Evolutionary conservation across 139 green algal genomes (phyloP), one percentile per base, ranked within the genome.

Genomic region (Limnomonas spitsbergensis): DNA sequence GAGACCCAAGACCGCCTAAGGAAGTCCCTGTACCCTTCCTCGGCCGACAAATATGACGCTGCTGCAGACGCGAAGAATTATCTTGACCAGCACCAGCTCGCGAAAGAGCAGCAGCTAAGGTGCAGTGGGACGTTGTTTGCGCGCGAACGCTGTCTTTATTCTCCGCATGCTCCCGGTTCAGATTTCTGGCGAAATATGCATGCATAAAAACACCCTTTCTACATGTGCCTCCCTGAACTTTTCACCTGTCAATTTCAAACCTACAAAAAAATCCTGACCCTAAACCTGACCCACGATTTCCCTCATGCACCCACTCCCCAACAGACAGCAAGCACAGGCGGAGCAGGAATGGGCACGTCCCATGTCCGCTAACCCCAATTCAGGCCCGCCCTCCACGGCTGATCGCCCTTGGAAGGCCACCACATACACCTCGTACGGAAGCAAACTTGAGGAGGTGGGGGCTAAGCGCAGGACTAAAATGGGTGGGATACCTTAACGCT

Each of bases 31-130:
- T 74, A 74, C 24, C 68, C 68, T 20, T 47, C 68, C 29, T 6
- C 9, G 4, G 20, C 40, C 4, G 34, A 42, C 36, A 74, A 74
- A 32, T 3, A 3, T 24, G 35, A 53, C 20, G 68, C 29, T n/a
- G 68, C 68, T 32, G 35, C 29, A 4, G 68, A 74, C 29, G 20
- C 34, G 20, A 74, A 74, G 36, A 14, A 42, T 6, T 26, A n/a
- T 26, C 9, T 74, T n/a, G 68, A 74, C 20, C 35, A 74, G 36
- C 68, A 74, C 4, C 4, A 14, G 6, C 4, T 29, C 3, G 36
- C 36, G 7, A 74, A 74, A 32, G 68, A 74, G 68, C 35, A 47
- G 35, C 68, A 47, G 47, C 14, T 61, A 20, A 61, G 47, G 47
- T 61, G 47, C 14, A 29, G 20, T 29, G 20, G 20, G 14, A 29